Conservation (phyloP, 1,139 yeast genomes). For the Saccharomyces hybrid region DNA sequence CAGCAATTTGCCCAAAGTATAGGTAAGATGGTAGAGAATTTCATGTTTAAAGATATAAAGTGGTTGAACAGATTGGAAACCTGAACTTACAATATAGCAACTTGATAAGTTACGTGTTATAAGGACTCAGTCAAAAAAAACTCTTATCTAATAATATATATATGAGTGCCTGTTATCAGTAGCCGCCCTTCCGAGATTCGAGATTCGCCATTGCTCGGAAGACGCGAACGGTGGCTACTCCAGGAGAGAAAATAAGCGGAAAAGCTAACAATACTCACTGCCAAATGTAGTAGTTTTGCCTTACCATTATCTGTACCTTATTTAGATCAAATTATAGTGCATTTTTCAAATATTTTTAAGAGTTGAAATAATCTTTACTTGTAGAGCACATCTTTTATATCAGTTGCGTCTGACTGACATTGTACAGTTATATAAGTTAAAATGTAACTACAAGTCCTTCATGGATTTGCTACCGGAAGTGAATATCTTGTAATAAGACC, state of each 20-base stretch:
- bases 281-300: not conserved
- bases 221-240: not conserved
- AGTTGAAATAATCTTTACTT: too few species aligned
- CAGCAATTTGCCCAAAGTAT: not conserved
- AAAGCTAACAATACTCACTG: not conserved
- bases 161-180: not conserved
- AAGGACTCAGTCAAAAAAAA: not conserved
- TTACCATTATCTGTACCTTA: not conserved
- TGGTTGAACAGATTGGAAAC: not conserved
- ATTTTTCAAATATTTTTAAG: too few species aligned
- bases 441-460: slow-evolving; percentile 14
- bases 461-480: slow-evolving; percentile 28
- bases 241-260: not conserved
- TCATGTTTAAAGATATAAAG: not conserved
- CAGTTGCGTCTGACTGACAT: too few species aligned
- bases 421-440: not conserved
- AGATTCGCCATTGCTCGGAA: not conserved
- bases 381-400: too few species aligned
- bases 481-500: slow-evolving; percentile 54
- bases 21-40: not conserved
- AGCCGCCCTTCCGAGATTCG: not conserved
- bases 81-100: not conserved
- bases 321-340: too few species aligned
- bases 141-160: not conserved
- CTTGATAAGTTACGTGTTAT: not conserved